Evolutionary conservation across 306 rosid species (phyloP).

Genomic region (Cyamopsis tetragonoloba): DNA sequence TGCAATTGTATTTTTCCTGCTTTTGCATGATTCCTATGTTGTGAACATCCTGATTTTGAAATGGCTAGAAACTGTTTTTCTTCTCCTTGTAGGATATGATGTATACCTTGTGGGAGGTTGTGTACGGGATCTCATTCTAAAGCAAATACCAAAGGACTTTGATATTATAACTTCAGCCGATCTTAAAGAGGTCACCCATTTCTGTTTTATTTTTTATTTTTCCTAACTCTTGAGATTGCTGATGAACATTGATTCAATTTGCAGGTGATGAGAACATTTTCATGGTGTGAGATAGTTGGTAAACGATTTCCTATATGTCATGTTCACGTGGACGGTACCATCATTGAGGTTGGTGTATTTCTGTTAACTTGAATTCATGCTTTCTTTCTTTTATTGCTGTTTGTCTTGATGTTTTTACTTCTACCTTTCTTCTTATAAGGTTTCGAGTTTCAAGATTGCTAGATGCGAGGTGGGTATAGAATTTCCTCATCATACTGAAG

Average conservation of each 20-base stretch:
- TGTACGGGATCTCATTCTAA: conserved; percentile 39
- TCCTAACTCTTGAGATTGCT: conserved; percentile 3
- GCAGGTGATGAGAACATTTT: conserved; percentile 65
- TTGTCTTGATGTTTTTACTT: conserved; percentile 6
- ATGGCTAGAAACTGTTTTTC: not conserved
- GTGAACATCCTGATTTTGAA: not conserved
- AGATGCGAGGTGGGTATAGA: conserved; percentile 26
- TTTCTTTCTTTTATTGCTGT: not conserved
- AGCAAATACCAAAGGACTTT: conserved; percentile 36
- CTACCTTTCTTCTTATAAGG: conserved; percentile 37
- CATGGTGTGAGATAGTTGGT: conserved; percentile 75
- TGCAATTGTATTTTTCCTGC: not conserved
- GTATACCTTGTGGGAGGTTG: conserved; percentile 41
- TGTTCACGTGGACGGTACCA: conserved; percentile 53
- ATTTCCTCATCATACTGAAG: conserved; percentile 17
- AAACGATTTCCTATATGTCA: conserved; percentile 75
- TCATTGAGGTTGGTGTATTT: conserved; percentile 56
- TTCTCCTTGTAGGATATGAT: conserved; percentile 33
- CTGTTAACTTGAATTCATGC: not conserved
- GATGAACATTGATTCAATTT: conserved; percentile 18
- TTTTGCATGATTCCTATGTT: not conserved
- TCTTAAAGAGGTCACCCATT: conserved; percentile 56
- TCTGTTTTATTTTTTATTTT: not conserved
- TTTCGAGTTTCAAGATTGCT: conserved; percentile 63
- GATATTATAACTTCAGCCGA: conserved; percentile 64